A percentile compares a stretch with the other conserved stretches of the same genome.
Conservation (phyloP, 768 basidiomycete species). For the Megacollybia marginata region DNA sequence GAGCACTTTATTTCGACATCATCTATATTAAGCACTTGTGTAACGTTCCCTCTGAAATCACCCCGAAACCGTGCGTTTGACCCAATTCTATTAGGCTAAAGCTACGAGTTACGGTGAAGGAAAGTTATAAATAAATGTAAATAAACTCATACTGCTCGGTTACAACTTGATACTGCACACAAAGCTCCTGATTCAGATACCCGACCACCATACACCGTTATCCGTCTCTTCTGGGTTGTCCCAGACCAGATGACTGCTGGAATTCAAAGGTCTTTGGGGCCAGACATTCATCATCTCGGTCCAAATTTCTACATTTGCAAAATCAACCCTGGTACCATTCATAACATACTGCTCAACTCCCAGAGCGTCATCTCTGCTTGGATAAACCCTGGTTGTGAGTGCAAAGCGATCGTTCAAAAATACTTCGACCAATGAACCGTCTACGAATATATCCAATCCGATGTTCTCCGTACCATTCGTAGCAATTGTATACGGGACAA, state of each 20-base stretch:
- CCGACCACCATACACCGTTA: not conserved
- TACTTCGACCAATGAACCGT: not conserved
- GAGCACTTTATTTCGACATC: too few species aligned
- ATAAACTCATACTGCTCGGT: too few species aligned
- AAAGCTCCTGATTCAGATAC: not conserved
- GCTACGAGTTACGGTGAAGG: too few species aligned
- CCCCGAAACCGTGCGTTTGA: too few species aligned
- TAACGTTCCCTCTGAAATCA: too few species aligned
- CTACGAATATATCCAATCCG: not conserved
- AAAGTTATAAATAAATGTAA: too few species aligned
- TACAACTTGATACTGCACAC: too few species aligned
- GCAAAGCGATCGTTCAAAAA: not conserved
- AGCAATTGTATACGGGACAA: not conserved
- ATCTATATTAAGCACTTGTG: too few species aligned
- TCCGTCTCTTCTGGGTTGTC: not conserved
- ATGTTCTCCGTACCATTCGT: not conserved
- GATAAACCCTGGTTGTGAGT: not conserved
- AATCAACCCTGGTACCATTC: not conserved
- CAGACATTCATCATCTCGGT: not conserved
- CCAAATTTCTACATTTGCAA: not conserved
- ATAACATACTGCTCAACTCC: not conserved
- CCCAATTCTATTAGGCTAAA: too few species aligned
- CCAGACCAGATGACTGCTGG: not conserved
- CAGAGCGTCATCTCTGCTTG: not conserved
- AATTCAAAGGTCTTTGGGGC: not conserved